phyloP scores from a whole-genome alignment of 495 filamentous ascomycete genomes.

The Xylaria grammica region DNA sequence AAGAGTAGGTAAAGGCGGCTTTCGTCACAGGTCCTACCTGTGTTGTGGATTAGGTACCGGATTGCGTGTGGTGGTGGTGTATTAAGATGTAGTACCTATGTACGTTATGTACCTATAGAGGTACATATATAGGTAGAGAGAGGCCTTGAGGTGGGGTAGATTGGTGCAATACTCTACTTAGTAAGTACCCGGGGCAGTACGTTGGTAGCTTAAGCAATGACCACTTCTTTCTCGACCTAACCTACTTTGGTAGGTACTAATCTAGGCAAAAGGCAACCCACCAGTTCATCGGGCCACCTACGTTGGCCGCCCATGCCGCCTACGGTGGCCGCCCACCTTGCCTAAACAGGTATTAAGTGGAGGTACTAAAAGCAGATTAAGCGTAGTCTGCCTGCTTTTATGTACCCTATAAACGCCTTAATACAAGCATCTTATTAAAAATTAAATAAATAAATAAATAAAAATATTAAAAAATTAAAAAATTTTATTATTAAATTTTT shows the following conservation, averaged over 20 bases:
- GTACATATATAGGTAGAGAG: background rate
- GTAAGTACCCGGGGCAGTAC: background rate
- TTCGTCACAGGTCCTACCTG: conserved; percentile 4
- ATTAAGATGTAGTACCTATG: background rate
- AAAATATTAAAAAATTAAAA: too few relatives aligned
- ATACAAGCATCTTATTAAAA: too few relatives aligned
- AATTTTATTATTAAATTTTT: too few relatives aligned
- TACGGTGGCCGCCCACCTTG: too few relatives aligned
- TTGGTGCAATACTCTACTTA: background rate
- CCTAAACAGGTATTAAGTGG: too few relatives aligned
- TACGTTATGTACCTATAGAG: background rate
- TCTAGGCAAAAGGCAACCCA: background rate
- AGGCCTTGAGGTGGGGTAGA: background rate
- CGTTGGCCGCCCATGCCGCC: too few relatives aligned
- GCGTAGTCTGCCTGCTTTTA: too few relatives aligned
- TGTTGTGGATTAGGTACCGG: background rate
- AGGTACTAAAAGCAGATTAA: too few relatives aligned
- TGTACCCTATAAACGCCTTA: too few relatives aligned
- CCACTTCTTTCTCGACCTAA: background rate
- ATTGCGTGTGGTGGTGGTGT: too few relatives aligned
- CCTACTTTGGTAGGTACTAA: background rate
- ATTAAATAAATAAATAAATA: too few relatives aligned
- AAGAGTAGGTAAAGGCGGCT: background rate
- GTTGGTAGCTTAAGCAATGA: conserved; percentile 13
- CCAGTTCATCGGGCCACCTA: background rate